Percentiles rank a stretch among this genome's conserved stretches.
These are phyloP conservation scores for Apiospora saccharicola DNA, from an alignment of 2,329 filamentous ascomycete species.

Conservation along the genomic window DNA sequence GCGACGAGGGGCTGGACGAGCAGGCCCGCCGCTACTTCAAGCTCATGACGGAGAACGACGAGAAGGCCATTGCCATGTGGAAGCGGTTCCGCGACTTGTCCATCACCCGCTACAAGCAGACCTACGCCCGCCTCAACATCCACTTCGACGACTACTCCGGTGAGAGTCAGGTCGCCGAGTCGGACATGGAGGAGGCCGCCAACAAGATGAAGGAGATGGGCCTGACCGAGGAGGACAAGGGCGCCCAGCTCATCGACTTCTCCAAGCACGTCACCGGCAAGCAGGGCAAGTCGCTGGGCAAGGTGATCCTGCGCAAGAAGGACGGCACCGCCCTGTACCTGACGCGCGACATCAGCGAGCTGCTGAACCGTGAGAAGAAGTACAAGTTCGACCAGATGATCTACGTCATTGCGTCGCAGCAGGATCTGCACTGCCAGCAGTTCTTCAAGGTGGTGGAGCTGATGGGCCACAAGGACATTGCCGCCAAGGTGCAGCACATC, in stretches of 20 bases:
- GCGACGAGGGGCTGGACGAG: conserved; percentile 53
- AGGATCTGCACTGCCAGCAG: conserved; percentile 77
- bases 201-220: conserved; percentile 68
- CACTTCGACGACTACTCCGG: conserved; percentile 72
- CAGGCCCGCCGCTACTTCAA: conserved; percentile 69
- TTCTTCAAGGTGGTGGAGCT: conserved; percentile 80
- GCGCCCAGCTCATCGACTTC: conserved; percentile 77
- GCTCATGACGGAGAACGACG: conserved; percentile 66
- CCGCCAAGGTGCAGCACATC: conserved; percentile 74
- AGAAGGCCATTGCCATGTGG: conserved; percentile 64
- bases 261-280: conserved; percentile 71
- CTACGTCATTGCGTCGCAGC: conserved; percentile 76
- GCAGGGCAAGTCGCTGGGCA: conserved; percentile 73
- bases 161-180: conserved; percentile 75
- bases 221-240: conserved; percentile 74
- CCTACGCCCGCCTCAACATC: conserved; percentile 68
- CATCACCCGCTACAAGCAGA: conserved; percentile 64
- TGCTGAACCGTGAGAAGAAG: conserved; percentile 67
- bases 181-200: conserved; percentile 70
- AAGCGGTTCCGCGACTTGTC: conserved; percentile 64
- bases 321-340: conserved; percentile 81
- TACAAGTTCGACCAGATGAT: conserved; percentile 80
- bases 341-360: conserved; percentile 79
- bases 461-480: conserved; percentile 72
- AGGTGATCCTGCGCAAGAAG: conserved; percentile 74